These are phyloP conservation scores for Salinomyces thailandicus DNA, from an alignment of 2,329 filamentous ascomycete genomes.

Conservation along the genomic window DNA sequence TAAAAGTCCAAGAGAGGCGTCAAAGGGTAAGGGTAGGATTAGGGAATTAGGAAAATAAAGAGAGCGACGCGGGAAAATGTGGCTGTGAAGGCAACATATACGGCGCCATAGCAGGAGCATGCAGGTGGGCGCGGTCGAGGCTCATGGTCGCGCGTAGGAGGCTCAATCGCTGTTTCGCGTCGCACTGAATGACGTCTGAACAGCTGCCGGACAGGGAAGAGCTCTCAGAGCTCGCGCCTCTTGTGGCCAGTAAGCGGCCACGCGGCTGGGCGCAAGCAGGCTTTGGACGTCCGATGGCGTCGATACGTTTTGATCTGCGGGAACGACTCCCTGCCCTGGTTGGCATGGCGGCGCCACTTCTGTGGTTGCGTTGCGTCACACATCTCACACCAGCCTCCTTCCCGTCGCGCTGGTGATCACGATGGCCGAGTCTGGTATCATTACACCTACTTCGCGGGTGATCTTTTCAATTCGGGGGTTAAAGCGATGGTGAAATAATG, in stretches of 20 bases:
- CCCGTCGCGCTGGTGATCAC: no score
- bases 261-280: slow-evolving; percentile 13
- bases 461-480: no score
- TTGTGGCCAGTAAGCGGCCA: slow-evolving; percentile 16
- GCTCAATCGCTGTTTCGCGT: slow-evolving; percentile 4
- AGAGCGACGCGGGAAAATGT: slow-evolving; percentile 5
- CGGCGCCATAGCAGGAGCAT: neutral
- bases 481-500: no score
- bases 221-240: slow-evolving; percentile 18
- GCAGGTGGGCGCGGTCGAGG: no score
- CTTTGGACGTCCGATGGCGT: slow-evolving; percentile 10
- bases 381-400: no score
- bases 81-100: slow-evolving; percentile 8
- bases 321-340: neutral
- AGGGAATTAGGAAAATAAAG: neutral
- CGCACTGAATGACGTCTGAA: slow-evolving; percentile 9
- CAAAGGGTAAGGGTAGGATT: slow-evolving; percentile 1
- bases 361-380: neutral
- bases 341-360: neutral
- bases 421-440: no score
- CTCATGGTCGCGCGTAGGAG: neutral
- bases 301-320: slow-evolving; percentile 6
- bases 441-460: no score
- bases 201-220: slow-evolving; percentile 8
- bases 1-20: slow-evolving; percentile 12